These are phyloP conservation scores for Setomelanomma holmii DNA, from an alignment of 2,329 filamentous ascomycete species.

Conservation along the genomic window DNA sequence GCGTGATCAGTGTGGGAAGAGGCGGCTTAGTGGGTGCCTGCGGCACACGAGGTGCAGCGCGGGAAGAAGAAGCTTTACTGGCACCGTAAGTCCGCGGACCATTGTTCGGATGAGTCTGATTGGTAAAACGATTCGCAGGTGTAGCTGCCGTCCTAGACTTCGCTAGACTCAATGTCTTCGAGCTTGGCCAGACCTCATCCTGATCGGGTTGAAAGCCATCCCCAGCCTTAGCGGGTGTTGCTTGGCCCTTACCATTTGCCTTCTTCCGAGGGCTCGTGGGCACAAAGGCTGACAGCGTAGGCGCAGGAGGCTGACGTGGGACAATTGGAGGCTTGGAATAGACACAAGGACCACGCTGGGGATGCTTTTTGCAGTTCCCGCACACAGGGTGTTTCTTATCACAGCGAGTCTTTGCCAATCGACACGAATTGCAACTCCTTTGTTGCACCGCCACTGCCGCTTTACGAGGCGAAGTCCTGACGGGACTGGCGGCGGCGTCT, in stretches of 20 bases:
- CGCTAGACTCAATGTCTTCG: neutral
- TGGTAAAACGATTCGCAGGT: neutral
- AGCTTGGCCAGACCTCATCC: neutral
- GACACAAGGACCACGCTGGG: slow-evolving; percentile 1
- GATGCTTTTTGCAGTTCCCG: slow-evolving; percentile 5
- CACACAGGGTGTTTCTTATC: neutral
- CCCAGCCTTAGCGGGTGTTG: neutral
- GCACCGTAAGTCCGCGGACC: too few species aligned
- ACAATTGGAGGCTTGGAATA: neutral
- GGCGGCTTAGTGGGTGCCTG: too few species aligned
- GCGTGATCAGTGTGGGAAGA: neutral
- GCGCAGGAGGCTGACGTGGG: neutral
- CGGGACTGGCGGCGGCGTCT: too few species aligned
- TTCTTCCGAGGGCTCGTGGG: neutral
- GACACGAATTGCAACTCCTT: slow-evolving; percentile 1
- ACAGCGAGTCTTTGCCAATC: neutral
- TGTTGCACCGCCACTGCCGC: neutral
- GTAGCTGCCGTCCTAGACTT: neutral
- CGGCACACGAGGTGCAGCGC: too few species aligned
- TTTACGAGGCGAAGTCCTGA: slow-evolving; percentile 10
- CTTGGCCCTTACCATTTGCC: neutral
- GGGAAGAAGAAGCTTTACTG: too few species aligned
- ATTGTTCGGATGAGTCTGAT: too few species aligned
- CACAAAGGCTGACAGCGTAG: neutral
- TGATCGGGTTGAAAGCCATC: neutral